Percentiles rank a stretch among this genome's conserved stretches.
These are phyloP conservation scores for Monosporascus sp. DNA, from an alignment of 2,329 filamentous ascomycete genomes.

Conservation along the genomic window DNA sequence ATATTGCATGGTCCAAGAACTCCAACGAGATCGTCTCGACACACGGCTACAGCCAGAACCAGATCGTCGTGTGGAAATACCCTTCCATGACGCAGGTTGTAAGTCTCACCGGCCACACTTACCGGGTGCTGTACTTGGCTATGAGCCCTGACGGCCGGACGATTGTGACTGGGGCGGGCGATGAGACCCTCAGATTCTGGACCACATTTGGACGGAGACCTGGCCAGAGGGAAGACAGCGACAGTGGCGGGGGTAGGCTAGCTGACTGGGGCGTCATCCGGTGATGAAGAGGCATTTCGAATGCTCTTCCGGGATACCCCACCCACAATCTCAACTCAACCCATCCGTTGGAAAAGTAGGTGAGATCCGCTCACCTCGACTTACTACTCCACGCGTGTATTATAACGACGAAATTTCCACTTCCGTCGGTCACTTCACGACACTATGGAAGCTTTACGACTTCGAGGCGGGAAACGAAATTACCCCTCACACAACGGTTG, in stretches of 20 bases:
- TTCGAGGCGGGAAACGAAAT: not conserved
- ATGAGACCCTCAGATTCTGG: conserved; percentile 96
- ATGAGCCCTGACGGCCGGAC: conserved; percentile 96
- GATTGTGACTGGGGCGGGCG: conserved; percentile 91
- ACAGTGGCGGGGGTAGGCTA: conserved; percentile 53
- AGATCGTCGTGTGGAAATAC: conserved; percentile 99
- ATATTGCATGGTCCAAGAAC: conserved; percentile 94
- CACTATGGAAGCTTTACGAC: too few relatives aligned
- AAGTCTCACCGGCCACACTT: conserved; percentile 92
- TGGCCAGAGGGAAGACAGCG: conserved; percentile 63
- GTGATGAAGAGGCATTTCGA: conserved; percentile 26
- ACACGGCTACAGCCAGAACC: conserved; percentile 95
- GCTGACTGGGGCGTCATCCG: conserved; percentile 83
- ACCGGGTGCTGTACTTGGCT: conserved; percentile 89
- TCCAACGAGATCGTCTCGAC: conserved; percentile 97
- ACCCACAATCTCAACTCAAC: not conserved
- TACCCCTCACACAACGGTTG: not conserved
- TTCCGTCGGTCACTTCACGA: conserved; percentile 1
- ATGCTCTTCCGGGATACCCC: too few relatives aligned
- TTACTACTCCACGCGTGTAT: not conserved
- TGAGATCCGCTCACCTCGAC: not conserved
- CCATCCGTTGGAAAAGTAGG: not conserved
- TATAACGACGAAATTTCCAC: not conserved
- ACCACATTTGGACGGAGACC: conserved; percentile 86
- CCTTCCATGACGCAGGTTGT: conserved; percentile 97